Evolutionary conservation across 2,329 filamentous ascomycete genomes (phyloP).

Genomic region (Fusarium sp.): DNA sequence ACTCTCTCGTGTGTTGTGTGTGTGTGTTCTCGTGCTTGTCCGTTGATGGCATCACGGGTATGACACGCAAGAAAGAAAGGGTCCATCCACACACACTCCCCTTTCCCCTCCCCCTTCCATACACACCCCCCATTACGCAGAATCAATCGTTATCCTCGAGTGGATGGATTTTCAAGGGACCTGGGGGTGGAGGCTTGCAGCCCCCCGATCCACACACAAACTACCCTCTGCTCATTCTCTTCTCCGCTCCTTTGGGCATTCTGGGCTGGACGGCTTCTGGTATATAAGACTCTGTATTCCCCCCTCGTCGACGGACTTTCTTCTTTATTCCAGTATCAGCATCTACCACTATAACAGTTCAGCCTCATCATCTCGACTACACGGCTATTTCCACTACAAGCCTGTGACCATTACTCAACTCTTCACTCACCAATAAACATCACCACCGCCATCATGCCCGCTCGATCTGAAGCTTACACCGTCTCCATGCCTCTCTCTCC

Average conservation of each 20-base stretch:
- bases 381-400: not conserved
- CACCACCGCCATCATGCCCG: conserved; percentile 49
- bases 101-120: not conserved
- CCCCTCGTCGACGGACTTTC: not conserved
- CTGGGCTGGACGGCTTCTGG: conserved; percentile 12
- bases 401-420: not conserved
- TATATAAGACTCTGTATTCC: conserved; percentile 42
- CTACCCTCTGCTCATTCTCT: conserved; percentile 13
- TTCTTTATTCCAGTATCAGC: conserved; percentile 3
- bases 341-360: conserved; percentile 19
- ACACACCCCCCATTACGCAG: conserved; percentile 24
- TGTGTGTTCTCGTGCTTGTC: conserved; percentile 21
- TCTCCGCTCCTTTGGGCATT: conserved; percentile 19
- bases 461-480: conserved; percentile 54
- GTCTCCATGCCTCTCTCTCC: conserved; percentile 52
- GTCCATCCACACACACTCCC: conserved; percentile 38
- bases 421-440: not conserved
- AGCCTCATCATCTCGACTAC: conserved; percentile 13
- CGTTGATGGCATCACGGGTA: conserved; percentile 19
- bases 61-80: conserved; percentile 31
- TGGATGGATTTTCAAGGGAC: conserved; percentile 34
- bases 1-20: conserved; percentile 4
- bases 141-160: conserved; percentile 19
- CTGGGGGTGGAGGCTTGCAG: conserved; percentile 37
- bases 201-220: conserved; percentile 11